These are phyloP conservation scores for Proliferodiscus dingleyae DNA, from an alignment of 2,329 filamentous ascomycete species.

Conservation along the genomic window DNA sequence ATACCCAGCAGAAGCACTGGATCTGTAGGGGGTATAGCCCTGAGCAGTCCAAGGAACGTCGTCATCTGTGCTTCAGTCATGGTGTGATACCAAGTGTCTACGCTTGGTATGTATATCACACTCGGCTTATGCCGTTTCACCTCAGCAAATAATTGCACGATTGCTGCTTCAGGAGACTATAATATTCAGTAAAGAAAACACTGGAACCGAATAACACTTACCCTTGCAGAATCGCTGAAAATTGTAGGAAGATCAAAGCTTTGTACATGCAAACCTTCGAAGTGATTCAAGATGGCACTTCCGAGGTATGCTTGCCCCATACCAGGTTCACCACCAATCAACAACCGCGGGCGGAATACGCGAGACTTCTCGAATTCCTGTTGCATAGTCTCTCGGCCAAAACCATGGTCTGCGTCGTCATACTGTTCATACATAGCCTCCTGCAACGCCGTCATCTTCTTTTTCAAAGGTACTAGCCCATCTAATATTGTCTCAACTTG, in stretches of 20 bases:
- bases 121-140: conserved; percentile 92
- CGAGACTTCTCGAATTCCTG: conserved; percentile 82
- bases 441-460: conserved; percentile 82
- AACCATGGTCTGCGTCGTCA: conserved; percentile 75
- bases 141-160: conserved; percentile 87
- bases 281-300: conserved; percentile 78
- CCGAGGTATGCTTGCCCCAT: conserved; percentile 94
- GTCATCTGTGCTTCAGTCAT: conserved; percentile 62
- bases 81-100: conserved; percentile 76
- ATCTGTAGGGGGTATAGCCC: conserved; percentile 81
- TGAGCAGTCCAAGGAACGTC: conserved; percentile 78
- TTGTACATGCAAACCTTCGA: conserved; percentile 92
- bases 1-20: conserved; percentile 86
- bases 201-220: conserved; percentile 40
- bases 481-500: conserved; percentile 67
- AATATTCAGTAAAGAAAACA: conserved; percentile 9
- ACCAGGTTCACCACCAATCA: conserved; percentile 75
- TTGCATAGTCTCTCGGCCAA: conserved; percentile 70
- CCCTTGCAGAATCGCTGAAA: conserved; percentile 73
- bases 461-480: conserved; percentile 74
- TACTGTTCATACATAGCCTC: conserved; percentile 91
- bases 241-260: conserved; percentile 88
- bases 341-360: conserved; percentile 80
- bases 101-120: conserved; percentile 88
- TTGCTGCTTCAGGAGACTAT: conserved; percentile 62